phyloP scores from a whole-genome alignment of 139 green algal genomes.

The Zygnema circumcarinatum region DNA sequence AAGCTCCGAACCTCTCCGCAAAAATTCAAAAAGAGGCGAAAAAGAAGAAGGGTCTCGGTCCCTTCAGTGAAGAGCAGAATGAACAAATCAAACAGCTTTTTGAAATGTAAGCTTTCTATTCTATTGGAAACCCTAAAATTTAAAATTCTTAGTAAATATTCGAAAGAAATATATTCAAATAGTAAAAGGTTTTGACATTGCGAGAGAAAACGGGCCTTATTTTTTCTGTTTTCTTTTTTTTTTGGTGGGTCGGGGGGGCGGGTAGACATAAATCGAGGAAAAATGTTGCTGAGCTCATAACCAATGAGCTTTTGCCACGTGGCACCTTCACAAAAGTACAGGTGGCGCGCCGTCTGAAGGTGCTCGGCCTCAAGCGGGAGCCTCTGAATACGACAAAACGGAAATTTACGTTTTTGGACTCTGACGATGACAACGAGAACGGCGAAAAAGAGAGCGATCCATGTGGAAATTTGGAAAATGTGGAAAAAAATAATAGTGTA shows the following conservation, averaged over 20 bases:
- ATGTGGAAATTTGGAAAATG: neutral
- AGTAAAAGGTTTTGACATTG: too few species aligned
- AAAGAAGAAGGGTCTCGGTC: neutral
- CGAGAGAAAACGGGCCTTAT: too few species aligned
- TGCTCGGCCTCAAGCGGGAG: neutral
- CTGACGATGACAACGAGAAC: neutral
- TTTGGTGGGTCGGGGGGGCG: too few species aligned
- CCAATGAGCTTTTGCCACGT: neutral
- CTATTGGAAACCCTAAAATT: neutral
- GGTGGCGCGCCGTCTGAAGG: neutral
- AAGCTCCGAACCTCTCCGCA: neutral
- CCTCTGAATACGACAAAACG: too few species aligned
- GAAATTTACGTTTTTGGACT: too few species aligned
- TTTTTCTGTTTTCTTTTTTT: too few species aligned
- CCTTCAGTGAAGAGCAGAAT: neutral
- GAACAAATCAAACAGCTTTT: constrained; percentile 18
- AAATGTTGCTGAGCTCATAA: neutral
- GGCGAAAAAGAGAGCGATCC: neutral
- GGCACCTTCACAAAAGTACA: neutral
- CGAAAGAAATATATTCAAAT: too few species aligned
- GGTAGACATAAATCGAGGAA: neutral
- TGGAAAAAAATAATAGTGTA: neutral
- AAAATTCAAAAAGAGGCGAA: neutral
- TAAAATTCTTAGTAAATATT: too few species aligned
- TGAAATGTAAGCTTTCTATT: constrained; percentile 6